These are phyloP conservation scores for barrel medic (Medicago truncatula) DNA, from an alignment of 306 rosid genomes.

Conservation along the genomic window MtrunA17r5.0-ANR NC_053046.1:14834501-14835000, in stretches of 20 bases:
- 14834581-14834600: too few relatives aligned
- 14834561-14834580: too few relatives aligned
- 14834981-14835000: constrained; percentile 47
- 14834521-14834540: too few relatives aligned
- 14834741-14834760: constrained; percentile 25
- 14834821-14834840: neutral
- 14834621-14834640: too few relatives aligned
- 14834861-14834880: neutral
- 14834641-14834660: too few relatives aligned
- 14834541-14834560: too few relatives aligned
- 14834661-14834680: too few relatives aligned
- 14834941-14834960: neutral
- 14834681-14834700: too few relatives aligned
- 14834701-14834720: too few relatives aligned
- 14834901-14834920: constrained; percentile 13
- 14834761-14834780: constrained; percentile 38
- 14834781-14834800: constrained; percentile 42
- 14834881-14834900: neutral
- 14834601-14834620: too few relatives aligned
- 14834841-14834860: constrained; percentile 20
- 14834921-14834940: constrained; percentile 19
- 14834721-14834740: constrained; percentile 11
- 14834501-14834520: too few relatives aligned
- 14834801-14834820: constrained; percentile 24
- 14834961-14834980: neutral